Evolutionary conservation across 2,329 filamentous ascomycete species (phyloP), one percentile per base, ranked within the genome.

Genomic region (Neophaeococcomyces aloes): DNA sequence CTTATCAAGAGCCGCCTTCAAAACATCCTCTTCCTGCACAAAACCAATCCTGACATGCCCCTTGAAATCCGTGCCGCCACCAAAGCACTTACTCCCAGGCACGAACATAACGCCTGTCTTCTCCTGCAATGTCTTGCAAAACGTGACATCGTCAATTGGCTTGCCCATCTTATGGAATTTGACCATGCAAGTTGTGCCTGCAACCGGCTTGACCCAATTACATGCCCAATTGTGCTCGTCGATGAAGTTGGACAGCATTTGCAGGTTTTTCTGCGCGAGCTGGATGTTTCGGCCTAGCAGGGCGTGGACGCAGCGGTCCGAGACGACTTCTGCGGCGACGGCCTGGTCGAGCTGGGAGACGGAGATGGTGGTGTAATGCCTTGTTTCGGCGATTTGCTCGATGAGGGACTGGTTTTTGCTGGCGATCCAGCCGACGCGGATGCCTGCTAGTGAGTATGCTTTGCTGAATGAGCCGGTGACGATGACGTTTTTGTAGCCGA

Each of bases 311-410:
- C 81, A 79, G 19, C 69, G 64, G 1, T 74, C 65, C 7, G 75
- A 74, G 7, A 94, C 67, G 0, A 86, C 86, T 57, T 80, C 89
- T 19, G 76, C 74, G 2, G 86, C 87, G 10, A 94, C 71, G 40
- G 76, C 74, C 58, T 94, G 85, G 59, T 94, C 86, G 7, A 94
- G 67, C 56, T 81, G 77, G 14, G 83, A 83, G 0, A 93, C 85
- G 30, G 81, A 85, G 56, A 94, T 93, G 17, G 83, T 86, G 2
- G 85, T 93, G 66, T 93, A 94, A 60, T 93, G 81, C 29, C 86
- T 71, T 1, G 80, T 79, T 8, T 68, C 64, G 10, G 81, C 77
- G 47, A 84, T 69, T 8, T 70, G 66, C 39, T 79, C 73, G 38
- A 89, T 72, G 42, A 94, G 69, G 1, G 66, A 64, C 5, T 60